Evolutionary conservation across 805 yeast genomes (phyloP).

Genomic region (Tetrapisispora namnaoensis): DNA sequence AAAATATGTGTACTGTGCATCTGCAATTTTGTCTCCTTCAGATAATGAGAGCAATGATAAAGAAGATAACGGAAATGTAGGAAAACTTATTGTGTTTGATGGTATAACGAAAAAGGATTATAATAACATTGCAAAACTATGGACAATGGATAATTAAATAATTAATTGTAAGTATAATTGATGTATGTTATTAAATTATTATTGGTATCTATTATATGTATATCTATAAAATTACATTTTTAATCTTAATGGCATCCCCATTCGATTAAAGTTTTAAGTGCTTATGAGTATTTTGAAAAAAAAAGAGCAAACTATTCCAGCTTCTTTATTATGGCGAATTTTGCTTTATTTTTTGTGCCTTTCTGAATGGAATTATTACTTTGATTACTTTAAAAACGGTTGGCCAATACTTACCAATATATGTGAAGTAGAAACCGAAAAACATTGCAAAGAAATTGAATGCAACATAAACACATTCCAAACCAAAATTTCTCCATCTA

Average conservation of each 20-base stretch:
- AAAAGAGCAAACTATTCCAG: neutral
- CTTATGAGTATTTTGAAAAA: no score
- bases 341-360: neutral
- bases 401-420: slow-evolving; percentile 15
- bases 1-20: slow-evolving; percentile 24
- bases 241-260: neutral
- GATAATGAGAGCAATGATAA: slow-evolving; percentile 1
- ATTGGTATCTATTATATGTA: neutral
- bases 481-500: slow-evolving; percentile 53
- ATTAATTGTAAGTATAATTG: neutral
- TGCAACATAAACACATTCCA: slow-evolving; percentile 40
- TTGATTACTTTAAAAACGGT: slow-evolving; percentile 4
- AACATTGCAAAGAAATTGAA: slow-evolving; percentile 36
- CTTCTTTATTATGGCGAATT: neutral
- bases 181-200: neutral
- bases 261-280: neutral
- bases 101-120: slow-evolving; percentile 30
- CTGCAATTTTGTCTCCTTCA: slow-evolving; percentile 1
- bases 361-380: neutral
- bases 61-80: neutral
- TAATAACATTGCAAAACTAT: slow-evolving; percentile 13
- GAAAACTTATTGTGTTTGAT: slow-evolving; percentile 5
- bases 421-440: slow-evolving; percentile 40
- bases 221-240: slow-evolving; percentile 1
- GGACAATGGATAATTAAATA: slow-evolving; percentile 3